phyloP scores from a whole-genome alignment of 192 early-diverging fungal species.

The Ambispora gerdemannii region DNA sequence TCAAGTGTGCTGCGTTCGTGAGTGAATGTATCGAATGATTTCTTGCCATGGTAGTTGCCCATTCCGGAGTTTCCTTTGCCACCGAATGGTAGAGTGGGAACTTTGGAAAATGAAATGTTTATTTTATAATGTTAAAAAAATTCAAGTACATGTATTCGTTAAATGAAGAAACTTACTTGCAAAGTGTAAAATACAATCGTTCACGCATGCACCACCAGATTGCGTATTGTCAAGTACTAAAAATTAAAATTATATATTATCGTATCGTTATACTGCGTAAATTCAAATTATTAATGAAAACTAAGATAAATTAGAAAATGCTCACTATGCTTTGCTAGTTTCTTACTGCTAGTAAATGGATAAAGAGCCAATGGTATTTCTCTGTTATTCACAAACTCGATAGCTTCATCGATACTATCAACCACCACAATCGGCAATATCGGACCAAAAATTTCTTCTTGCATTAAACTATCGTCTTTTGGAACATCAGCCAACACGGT shows the following conservation, averaged over 20 bases:
- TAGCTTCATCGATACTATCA: conserved; percentile 60
- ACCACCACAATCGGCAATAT: conserved; percentile 76
- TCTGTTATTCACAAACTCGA: conserved; percentile 57
- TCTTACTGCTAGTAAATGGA: conserved; percentile 57
- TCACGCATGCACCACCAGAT: conserved; percentile 75
- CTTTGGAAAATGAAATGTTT: not conserved
- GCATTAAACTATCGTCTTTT: conserved; percentile 63
- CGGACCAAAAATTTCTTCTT: conserved; percentile 90
- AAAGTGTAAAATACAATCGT: conserved; percentile 76
- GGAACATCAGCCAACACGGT: conserved; percentile 75
- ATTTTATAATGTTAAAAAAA: not conserved
- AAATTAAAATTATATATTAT: not conserved
- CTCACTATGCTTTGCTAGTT: conserved; percentile 50
- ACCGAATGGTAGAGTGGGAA: conserved; percentile 74
- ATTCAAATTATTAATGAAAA: not conserved
- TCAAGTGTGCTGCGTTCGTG: conserved; percentile 64
- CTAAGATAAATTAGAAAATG: not conserved
- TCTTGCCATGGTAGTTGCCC: conserved; percentile 78
- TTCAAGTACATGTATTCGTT: not conserved
- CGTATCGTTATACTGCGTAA: not conserved
- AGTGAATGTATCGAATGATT: conserved; percentile 77
- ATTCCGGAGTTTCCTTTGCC: conserved; percentile 84
- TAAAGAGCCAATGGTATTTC: conserved; percentile 82
- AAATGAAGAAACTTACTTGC: conserved; percentile 37
- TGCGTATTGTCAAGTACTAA: conserved; percentile 62